A percentile compares a stretch with the other conserved stretches of the same genome.
These are phyloP conservation scores for Paragyromitra xinjiangensis DNA, from an alignment of 495 filamentous ascomycete genomes.

Conservation along the genomic window DNA sequence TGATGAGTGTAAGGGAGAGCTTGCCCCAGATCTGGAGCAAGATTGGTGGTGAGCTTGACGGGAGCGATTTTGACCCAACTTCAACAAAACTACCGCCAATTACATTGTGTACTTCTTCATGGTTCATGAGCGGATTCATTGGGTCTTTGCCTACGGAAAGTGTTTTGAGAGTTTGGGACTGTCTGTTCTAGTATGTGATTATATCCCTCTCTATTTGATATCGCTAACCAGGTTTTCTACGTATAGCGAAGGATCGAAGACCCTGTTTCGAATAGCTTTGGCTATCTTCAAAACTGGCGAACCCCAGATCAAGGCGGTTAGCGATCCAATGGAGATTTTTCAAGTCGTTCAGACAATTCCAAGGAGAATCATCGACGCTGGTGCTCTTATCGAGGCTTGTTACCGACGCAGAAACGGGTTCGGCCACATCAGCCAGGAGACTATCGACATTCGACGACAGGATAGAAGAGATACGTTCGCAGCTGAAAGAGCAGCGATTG, in stretches of 20 bases:
- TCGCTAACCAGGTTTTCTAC: slow-evolving; percentile 18
- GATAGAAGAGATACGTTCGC: slow-evolving; percentile 66
- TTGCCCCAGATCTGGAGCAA: slow-evolving; percentile 88
- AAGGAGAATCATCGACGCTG: slow-evolving; percentile 79
- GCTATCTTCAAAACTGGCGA: slow-evolving; percentile 94
- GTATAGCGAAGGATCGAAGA: slow-evolving; percentile 80
- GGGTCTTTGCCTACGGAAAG: slow-evolving; percentile 90
- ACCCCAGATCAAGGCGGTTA: slow-evolving; percentile 77
- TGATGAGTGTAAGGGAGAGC: slow-evolving; percentile 82
- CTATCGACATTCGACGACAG: slow-evolving; percentile 68
- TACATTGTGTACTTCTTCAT: slow-evolving; percentile 91
- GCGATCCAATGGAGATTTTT: slow-evolving; percentile 94
- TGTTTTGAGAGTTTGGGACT: slow-evolving; percentile 91
- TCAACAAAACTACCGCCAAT: slow-evolving; percentile 79
- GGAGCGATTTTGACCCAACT: slow-evolving; percentile 63
- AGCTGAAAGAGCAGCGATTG: slow-evolving; percentile 58
- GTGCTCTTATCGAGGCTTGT: slow-evolving; percentile 79
- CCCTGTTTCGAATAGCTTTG: slow-evolving; percentile 91
- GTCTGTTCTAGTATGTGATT: slow-evolving; percentile 75
- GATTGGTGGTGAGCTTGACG: slow-evolving; percentile 78
- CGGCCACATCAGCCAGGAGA: slow-evolving; percentile 76
- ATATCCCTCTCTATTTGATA: background rate
- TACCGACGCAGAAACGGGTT: slow-evolving; percentile 83
- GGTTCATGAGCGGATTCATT: slow-evolving; percentile 98
- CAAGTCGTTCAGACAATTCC: slow-evolving; percentile 94